Evolutionary conservation across 2,329 filamentous ascomycete genomes (phyloP).

Genomic region (Arthrobotrys musiformis): DNA sequence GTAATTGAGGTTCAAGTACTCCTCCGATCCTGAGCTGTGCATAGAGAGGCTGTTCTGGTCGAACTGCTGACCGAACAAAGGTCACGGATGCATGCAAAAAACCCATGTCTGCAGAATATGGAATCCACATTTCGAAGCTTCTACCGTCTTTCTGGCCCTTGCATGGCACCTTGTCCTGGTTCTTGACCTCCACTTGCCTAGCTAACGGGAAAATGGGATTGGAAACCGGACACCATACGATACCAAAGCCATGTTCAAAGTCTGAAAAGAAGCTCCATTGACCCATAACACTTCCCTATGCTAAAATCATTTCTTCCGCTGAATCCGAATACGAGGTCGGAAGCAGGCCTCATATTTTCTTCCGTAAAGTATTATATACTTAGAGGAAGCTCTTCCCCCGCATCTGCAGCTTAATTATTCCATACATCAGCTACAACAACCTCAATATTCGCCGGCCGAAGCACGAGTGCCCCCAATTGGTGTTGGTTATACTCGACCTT

Average conservation of each 20-base stretch:
- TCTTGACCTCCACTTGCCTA: neutral
- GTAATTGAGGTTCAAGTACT: too few relatives aligned
- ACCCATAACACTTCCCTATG: neutral
- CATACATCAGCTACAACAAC: neutral
- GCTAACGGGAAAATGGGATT: constrained; percentile 43
- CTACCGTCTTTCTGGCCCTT: constrained; percentile 3
- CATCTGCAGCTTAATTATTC: neutral
- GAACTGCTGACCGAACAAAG: neutral
- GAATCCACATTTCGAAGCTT: constrained; percentile 24
- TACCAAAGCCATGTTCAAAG: neutral
- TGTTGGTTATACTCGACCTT: neutral
- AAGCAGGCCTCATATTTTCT: neutral
- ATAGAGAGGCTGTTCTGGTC: neutral
- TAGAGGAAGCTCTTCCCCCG: neutral
- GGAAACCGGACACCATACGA: constrained; percentile 8
- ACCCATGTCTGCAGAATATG: neutral
- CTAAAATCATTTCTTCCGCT: neutral
- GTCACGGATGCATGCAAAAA: neutral
- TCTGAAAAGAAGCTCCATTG: neutral
- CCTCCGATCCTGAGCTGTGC: too few relatives aligned
- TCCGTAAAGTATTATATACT: neutral
- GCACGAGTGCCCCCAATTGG: neutral
- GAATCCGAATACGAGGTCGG: constrained; percentile 27
- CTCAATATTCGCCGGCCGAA: neutral
- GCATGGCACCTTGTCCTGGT: constrained; percentile 1